Conservation (phyloP, 176 grass and related monocot genomes). For the Aegilops tauschii region DNA sequence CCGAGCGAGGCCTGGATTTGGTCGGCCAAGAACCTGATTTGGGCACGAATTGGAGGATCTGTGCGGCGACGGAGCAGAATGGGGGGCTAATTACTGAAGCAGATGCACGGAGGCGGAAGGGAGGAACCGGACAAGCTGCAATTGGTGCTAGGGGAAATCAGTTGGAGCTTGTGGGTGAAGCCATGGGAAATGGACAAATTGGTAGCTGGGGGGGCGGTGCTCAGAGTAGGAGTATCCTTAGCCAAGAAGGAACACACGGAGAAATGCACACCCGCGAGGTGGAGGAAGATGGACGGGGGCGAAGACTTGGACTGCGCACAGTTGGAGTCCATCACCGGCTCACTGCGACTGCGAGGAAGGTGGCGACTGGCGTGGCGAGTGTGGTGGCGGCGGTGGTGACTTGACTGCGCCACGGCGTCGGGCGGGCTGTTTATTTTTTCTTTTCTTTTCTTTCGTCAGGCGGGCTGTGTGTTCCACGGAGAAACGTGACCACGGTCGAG, state of each 20-base stretch:
- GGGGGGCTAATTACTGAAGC: background rate
- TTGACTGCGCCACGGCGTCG: background rate
- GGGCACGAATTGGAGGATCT: background rate
- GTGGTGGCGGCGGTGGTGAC: background rate
- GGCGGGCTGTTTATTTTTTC: background rate
- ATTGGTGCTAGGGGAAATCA: background rate
- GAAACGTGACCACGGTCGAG: too few relatives aligned
- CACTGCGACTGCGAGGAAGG: background rate
- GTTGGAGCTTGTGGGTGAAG: background rate
- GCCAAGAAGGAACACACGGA: background rate
- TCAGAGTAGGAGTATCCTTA: background rate
- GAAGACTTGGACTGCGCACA: background rate
- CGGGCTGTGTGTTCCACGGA: too few relatives aligned
- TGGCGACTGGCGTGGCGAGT: background rate
- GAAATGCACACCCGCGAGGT: background rate
- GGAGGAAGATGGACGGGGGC: background rate
- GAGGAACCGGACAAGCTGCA: slow-evolving; percentile 13
- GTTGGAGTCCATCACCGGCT: background rate
- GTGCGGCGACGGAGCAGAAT: background rate
- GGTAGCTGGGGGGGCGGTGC: slow-evolving; percentile 1
- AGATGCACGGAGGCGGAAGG: background rate
- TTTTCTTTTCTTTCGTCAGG: too few relatives aligned
- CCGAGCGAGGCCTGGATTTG: background rate
- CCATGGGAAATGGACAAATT: slow-evolving; percentile 1
- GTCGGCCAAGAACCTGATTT: background rate